Evolutionary conservation across 345 rosid genomes (phyloP).

Genomic region (Aquilaria malaccensis): DNA sequence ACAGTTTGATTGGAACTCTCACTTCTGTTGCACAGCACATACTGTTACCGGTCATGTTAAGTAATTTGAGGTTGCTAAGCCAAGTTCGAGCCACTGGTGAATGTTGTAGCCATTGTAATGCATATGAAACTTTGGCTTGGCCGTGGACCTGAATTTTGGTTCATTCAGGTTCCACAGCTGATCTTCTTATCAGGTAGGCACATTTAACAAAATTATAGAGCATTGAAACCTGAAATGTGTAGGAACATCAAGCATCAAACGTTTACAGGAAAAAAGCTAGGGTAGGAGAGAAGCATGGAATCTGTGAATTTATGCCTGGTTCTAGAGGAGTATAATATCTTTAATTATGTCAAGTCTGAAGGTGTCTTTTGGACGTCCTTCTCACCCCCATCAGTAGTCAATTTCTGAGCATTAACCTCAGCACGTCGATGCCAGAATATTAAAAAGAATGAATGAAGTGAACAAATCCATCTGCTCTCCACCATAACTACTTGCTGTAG

Average conservation of each 20-base stretch:
- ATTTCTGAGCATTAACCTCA: constrained; percentile 2
- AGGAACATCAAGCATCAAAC: constrained; percentile 20
- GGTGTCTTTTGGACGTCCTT: constrained; percentile 36
- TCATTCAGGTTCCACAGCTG: constrained; percentile 6
- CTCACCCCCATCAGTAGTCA: constrained; percentile 19
- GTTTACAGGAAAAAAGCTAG: constrained; percentile 12
- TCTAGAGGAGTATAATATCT: constrained; percentile 39
- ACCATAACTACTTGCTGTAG: constrained; percentile 31
- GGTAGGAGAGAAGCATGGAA: constrained; percentile 26
- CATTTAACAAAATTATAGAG: neutral
- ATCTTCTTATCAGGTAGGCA: neutral
- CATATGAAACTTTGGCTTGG: no score
- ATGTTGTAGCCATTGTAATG: no score
- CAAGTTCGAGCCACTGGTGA: no score
- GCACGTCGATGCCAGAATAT: constrained; percentile 14
- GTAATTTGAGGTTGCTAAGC: no score
- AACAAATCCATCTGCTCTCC: constrained; percentile 33
- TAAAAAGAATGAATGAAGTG: no score
- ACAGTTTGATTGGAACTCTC: constrained; percentile 8
- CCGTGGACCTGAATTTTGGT: neutral
- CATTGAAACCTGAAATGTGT: constrained; percentile 13
- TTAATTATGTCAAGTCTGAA: constrained; percentile 28
- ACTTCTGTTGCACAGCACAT: neutral
- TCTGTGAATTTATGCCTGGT: constrained; percentile 42
- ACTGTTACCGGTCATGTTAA: no score